Percentiles rank a stretch among this genome's conserved stretches.
Evolutionary conservation across 116 monocot genomes (phyloP).

Genomic region (Trichopus zeylanicus): DNA sequence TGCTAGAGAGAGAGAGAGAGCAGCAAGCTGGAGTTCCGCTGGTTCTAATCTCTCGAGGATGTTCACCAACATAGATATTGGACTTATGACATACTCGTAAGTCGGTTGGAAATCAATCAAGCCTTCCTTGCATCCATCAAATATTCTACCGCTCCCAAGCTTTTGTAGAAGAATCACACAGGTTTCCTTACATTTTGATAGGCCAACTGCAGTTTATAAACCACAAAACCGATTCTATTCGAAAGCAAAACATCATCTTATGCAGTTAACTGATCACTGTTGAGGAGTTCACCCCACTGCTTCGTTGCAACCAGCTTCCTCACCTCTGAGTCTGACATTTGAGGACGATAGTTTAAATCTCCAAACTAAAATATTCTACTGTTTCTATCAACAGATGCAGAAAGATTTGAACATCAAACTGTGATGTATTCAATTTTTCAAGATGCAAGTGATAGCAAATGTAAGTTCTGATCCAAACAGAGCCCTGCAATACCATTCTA

Average conservation of each 20-base stretch:
- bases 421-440: too few relatives aligned
- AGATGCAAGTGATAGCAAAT: too few relatives aligned
- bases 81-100: conserved; percentile 57
- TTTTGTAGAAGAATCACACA: conserved; percentile 2
- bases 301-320: conserved; percentile 32
- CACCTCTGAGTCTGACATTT: conserved; percentile 35
- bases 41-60: conserved; percentile 36
- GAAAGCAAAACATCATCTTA: background rate
- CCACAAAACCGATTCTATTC: too few relatives aligned
- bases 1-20: background rate
- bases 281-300: conserved; percentile 44
- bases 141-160: conserved; percentile 50
- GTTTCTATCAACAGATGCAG: conserved; percentile 6
- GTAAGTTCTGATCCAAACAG: too few relatives aligned
- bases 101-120: conserved; percentile 58
- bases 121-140: conserved; percentile 72
- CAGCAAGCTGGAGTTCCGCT: conserved; percentile 77
- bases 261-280: conserved; percentile 47
- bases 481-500: too few relatives aligned
- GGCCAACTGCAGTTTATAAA: background rate
- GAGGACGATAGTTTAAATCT: conserved; percentile 64
- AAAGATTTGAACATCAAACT: background rate
- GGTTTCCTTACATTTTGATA: background rate
- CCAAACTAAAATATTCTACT: conserved; percentile 79
- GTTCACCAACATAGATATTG: conserved; percentile 41